Base-by-base conservation (phyloP, 2,329 filamentous ascomycete species). In the Phoma sp. region DNA sequence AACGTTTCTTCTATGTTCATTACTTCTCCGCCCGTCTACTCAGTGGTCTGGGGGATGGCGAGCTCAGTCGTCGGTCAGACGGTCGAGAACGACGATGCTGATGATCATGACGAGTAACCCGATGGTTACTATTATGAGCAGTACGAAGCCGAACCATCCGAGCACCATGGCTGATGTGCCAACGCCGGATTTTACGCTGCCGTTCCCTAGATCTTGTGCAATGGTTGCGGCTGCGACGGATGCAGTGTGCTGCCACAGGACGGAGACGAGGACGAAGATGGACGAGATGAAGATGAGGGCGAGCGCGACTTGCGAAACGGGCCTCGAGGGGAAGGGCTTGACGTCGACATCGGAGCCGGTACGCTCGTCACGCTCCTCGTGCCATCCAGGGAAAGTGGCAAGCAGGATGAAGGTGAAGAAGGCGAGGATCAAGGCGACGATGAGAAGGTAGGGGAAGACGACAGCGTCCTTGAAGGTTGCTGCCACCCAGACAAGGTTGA, bases 391-490 rank as follows among this genome's bases (percentile, higher is more conserved):
- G 78, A 98, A 99, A 30, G 95, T 98, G 49, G 93, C 93, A 48
- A 99, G 88, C 37, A 99, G 86, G 58, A 99, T 84, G 74, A 99
- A 91, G 75, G 92, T 96, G 76, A 98, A 83, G 79, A 98, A 98
- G 65, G 95, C 93, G 70, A 99, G 92, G 74, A 99, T 90, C 72
- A 98, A 93, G 71, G 95, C 95, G 70, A 99, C 93, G 80, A 99
- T 99, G 89, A 99, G 88, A 18, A 99, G 80, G 72, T 98, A 99
- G 8, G 95, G 95, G 74, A 99, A 99, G 39, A 99, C 93, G 73
- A 99, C 95, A 78, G 93, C 93, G 76, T 98, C 92, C 77, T 98
- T 98, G 80, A 99, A 99, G 63, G 96, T 96, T 66, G 89, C 88
- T 23, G 95, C 93, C 50, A 99, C 86, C 95, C 93, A 99, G 68